A percentile compares a stretch with the other conserved stretches of the same genome.
Evolutionary conservation across 495 filamentous ascomycete genomes (phyloP).

Genomic region (Jackrogersella minutella): DNA sequence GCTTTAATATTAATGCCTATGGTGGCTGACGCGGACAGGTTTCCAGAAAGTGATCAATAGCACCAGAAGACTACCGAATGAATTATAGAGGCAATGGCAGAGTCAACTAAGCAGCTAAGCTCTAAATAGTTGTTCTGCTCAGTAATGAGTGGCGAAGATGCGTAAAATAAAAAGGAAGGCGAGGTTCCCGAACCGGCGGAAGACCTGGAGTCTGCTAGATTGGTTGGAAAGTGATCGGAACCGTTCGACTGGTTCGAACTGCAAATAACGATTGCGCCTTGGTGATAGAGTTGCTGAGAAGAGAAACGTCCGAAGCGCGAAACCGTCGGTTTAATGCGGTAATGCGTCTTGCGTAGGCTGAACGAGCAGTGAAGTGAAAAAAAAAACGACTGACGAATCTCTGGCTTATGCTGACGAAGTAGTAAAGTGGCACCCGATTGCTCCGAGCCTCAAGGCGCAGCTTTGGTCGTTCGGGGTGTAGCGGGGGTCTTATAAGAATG

Average conservation of each 20-base stretch:
- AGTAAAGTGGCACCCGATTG: constrained; percentile 31
- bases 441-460: constrained; percentile 40
- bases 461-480: constrained; percentile 15
- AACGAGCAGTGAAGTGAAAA: constrained; percentile 23
- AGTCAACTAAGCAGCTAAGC: constrained; percentile 32
- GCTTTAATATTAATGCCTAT: constrained; percentile 28
- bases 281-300: constrained; percentile 15
- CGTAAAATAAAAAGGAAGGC: constrained; percentile 26
- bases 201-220: constrained; percentile 38
- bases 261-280: constrained; percentile 29
- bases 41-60: constrained; percentile 22
- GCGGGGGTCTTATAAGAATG: constrained; percentile 24
- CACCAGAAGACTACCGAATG: constrained; percentile 25
- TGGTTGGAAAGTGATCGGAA: constrained; percentile 33
- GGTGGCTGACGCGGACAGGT: constrained; percentile 30
- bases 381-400: constrained; percentile 40
- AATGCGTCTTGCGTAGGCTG: constrained; percentile 29
- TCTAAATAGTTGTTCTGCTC: constrained; percentile 14
- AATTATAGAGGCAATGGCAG: constrained; percentile 10
- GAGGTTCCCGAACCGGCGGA: constrained; percentile 41
- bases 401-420: constrained; percentile 31
- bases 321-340: constrained; percentile 6
- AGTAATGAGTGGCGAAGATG: constrained; percentile 27
- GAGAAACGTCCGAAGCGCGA: constrained; percentile 32
- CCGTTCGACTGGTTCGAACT: constrained; percentile 13